Base-by-base conservation (phyloP, 129 eudicot genomes). In the Dittrichia graveolens region DNA sequence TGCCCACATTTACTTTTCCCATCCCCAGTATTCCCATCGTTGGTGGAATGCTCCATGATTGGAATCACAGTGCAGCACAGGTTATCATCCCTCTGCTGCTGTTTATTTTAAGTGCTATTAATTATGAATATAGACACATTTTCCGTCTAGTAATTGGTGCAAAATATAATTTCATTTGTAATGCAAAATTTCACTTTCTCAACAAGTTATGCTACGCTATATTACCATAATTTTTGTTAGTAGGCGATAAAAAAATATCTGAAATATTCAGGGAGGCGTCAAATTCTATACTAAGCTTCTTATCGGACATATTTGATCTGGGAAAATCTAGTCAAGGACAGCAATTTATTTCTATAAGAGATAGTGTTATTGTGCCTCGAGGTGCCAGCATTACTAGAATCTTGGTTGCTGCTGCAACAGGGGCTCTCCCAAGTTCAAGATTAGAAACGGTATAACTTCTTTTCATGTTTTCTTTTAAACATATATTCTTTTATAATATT, bases 41-140 rank as follows among this genome's bases (percentile, higher is more conserved):
- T 95, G 50, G 90, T 95, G 60, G 99, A 95, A 76, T 91, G 99
- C 77, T 77, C 97, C 15, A 81, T 95, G 94, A 81, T 90, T 44
- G 99, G 99, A 65, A 80, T 95, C 78, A 95, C 99, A 14, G 95
- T 95, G 19, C 99, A 95, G 66, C 99, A 95, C 88, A 95, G 99
- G 99, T 95, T 49, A 54, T 2, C 56, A 64, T 79, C 71, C 84
- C 42, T 69, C 31, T 24, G 31, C 31, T 24, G 31, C 31, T 24
- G n/a, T 63, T 78, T 73, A 72, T 76, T 67, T 42, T 8, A 47
- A 0, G 5, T 56, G 40, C n/a, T 8, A 11, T 35, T 40, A 16
- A 9, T 12, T 35, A 24, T 49, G 5, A 13, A n/a, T n/a, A 15
- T 8, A 13, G 35, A n/a, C 49, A 7, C 41, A 34, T 38, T 62